phyloP scores from a whole-genome alignment of 2,329 filamentous ascomycete species.

The Aureobasidium pullulans region DNA sequence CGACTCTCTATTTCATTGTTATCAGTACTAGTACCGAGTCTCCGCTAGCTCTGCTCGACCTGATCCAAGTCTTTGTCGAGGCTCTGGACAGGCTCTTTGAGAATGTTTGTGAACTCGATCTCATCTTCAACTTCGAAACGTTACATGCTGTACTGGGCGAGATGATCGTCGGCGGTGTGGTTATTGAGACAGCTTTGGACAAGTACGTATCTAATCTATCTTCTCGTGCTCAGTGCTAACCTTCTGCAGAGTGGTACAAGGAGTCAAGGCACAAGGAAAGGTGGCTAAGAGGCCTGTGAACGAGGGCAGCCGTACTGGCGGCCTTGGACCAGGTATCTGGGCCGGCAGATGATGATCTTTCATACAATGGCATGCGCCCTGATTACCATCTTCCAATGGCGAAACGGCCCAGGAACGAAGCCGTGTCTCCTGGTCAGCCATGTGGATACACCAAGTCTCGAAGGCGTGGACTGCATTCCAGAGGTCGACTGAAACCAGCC shows the following conservation, averaged over 20 bases:
- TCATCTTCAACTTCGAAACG: slow-evolving; percentile 99
- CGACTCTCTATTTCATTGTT: slow-evolving; percentile 96
- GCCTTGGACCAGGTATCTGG: slow-evolving; percentile 28
- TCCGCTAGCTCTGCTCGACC: slow-evolving; percentile 85
- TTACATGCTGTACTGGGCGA: slow-evolving; percentile 84
- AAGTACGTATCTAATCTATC: slow-evolving; percentile 32
- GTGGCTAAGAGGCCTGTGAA: slow-evolving; percentile 75
- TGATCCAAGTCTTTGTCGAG: slow-evolving; percentile 98
- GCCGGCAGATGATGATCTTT: slow-evolving; percentile 25
- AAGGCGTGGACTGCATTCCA: neutral
- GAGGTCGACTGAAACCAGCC: neutral
- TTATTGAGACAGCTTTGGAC: slow-evolving; percentile 85
- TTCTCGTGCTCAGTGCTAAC: neutral
- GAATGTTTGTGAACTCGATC: slow-evolving; percentile 94
- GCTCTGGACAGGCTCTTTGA: slow-evolving; percentile 91
- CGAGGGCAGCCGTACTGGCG: slow-evolving; percentile 48
- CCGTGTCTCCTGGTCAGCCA: neutral
- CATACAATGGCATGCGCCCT: neutral
- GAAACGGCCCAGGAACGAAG: neutral
- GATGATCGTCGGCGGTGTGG: slow-evolving; percentile 92
- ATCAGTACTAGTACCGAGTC: slow-evolving; percentile 96
- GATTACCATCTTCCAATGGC: neutral
- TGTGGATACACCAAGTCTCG: neutral
- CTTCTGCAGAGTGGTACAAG: slow-evolving; percentile 59
- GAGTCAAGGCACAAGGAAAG: slow-evolving; percentile 66